Base-by-base conservation (phyloP, 352 stramenopile genomes). In the Thalassiosira mediterranea region DNA sequence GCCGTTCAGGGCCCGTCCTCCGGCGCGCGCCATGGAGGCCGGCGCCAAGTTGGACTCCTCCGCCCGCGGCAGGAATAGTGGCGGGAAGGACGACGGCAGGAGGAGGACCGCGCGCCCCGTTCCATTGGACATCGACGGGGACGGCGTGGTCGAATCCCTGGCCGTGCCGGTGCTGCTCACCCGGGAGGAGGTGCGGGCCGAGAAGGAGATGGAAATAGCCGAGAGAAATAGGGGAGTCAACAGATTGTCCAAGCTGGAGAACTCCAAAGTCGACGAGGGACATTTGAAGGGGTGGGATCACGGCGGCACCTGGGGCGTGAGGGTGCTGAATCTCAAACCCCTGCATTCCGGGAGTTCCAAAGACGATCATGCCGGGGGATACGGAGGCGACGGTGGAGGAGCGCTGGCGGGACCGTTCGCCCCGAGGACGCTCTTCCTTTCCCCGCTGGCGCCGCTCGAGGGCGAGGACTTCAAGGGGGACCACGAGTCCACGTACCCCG, bases 51-150 rank as follows among this genome's bases (percentile, higher is more conserved):
- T 56, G 21, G 34, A 44, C 37, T 15, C 8, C 37, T n/a, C n/a
- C n/a, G n/a, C n/a, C n/a, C n/a, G n/a, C n/a, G 15, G 8, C 37
- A 44, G 34, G 29, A 15, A 56, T 1, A 56, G 47, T 19, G 31
- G 40, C 1, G 13, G 21, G 7, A 51, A 61, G 56, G 34, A 76
- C 3, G 48, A 49, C 3, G n/a, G 8, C 3, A 31, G 17, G 11
- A 21, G 56, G 46, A 60, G 32, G 42, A 71, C 65, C n/a, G 71
- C 76, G 8, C 47, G 62, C 32, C 83, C 83, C 2, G 58, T 77
- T 17, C 67, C 72, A 8, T 58, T 93, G 11, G 87, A 93, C 70
- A 57, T 91, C 31, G 87, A 93, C 48, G 87, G 87, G 29, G 84
- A 91, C 76, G 87, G 84, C 13, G 67, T 68, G 10, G 60, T 83